A percentile compares a stretch with the other conserved stretches of the same genome.
Evolutionary conservation across 176 grass and related monocot species (phyloP).

Genomic region (Carex kokanica): DNA sequence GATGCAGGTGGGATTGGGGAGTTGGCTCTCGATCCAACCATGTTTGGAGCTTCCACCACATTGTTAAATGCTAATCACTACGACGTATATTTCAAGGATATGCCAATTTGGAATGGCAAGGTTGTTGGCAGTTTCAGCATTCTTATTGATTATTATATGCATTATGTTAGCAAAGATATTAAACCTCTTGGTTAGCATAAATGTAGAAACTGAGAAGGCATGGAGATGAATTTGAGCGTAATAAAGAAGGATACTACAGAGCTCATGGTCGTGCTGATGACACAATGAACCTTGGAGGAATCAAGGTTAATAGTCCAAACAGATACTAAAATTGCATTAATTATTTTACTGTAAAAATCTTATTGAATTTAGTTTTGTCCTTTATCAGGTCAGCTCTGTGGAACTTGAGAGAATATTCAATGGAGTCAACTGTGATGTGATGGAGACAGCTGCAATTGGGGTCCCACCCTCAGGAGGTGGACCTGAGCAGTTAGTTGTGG

Average conservation of each 20-base stretch:
- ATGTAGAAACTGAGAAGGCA: conserved; percentile 81
- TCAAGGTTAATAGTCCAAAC: conserved; percentile 55
- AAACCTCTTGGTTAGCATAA: conserved; percentile 15
- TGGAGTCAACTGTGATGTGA: conserved; percentile 48
- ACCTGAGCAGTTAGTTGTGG: conserved; percentile 77
- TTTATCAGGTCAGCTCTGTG: conserved; percentile 78
- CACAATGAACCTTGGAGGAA: conserved; percentile 96
- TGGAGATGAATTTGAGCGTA: conserved; percentile 87
- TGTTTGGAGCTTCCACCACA: conserved; percentile 79
- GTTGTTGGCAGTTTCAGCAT: conserved; percentile 26
- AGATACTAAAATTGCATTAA: not conserved
- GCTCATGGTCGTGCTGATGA: conserved; percentile 92
- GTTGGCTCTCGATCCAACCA: conserved; percentile 74
- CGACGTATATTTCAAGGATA: conserved; percentile 80
- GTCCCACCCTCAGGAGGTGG: conserved; percentile 79
- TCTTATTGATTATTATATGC: conserved; percentile 1
- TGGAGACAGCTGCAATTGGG: conserved; percentile 89
- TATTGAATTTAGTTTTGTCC: not conserved
- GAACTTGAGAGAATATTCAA: conserved; percentile 95
- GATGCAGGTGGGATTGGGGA: conserved; percentile 66
- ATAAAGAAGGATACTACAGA: conserved; percentile 61
- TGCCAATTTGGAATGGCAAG: conserved; percentile 74
- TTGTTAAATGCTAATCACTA: conserved; percentile 87
- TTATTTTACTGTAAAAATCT: not conserved
- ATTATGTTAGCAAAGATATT: conserved; percentile 12